Evolutionary conservation across 164 flowering plant species (phyloP).

Genomic region (Echeveria elegans): DNA sequence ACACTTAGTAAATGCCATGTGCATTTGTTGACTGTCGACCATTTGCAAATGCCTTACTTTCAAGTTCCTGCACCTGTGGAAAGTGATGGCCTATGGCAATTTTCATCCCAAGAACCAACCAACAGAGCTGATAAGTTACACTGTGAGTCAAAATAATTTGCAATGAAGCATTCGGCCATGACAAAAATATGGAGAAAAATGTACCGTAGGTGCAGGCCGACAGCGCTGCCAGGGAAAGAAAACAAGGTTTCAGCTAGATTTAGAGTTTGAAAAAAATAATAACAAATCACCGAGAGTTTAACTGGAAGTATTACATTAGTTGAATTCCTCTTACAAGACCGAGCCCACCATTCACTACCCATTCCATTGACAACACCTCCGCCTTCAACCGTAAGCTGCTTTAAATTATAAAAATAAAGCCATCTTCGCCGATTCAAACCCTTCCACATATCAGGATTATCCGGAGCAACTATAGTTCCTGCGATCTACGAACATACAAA

Average conservation of each 20-base stretch:
- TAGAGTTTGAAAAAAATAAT: background rate
- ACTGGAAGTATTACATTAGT: slow-evolving; percentile 35
- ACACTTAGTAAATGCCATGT: slow-evolving; percentile 69
- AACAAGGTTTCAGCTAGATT: background rate
- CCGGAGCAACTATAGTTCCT: slow-evolving; percentile 68
- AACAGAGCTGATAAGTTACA: background rate
- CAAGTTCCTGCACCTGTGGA: slow-evolving; percentile 70
- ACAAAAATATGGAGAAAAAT: background rate
- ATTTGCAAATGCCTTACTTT: slow-evolving; percentile 35
- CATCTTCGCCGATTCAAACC: slow-evolving; percentile 60
- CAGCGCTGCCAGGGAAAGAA: slow-evolving; percentile 61
- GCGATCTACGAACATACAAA: slow-evolving; percentile 34
- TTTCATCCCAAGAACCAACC: background rate
- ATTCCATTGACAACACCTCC: slow-evolving; percentile 71
- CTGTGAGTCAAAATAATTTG: background rate
- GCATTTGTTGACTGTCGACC: slow-evolving; percentile 78
- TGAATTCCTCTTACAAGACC: slow-evolving; percentile 67
- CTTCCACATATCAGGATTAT: slow-evolving; percentile 62
- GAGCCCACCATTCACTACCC: slow-evolving; percentile 90
- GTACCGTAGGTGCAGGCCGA: slow-evolving; percentile 11
- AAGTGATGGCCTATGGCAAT: slow-evolving; percentile 68
- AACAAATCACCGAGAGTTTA: background rate
- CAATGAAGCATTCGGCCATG: background rate
- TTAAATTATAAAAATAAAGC: slow-evolving; percentile 71
- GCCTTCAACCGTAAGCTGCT: slow-evolving; percentile 59